Conservation (phyloP, 2,329 filamentous ascomycete species). For the Curvularia sp. region DNA sequence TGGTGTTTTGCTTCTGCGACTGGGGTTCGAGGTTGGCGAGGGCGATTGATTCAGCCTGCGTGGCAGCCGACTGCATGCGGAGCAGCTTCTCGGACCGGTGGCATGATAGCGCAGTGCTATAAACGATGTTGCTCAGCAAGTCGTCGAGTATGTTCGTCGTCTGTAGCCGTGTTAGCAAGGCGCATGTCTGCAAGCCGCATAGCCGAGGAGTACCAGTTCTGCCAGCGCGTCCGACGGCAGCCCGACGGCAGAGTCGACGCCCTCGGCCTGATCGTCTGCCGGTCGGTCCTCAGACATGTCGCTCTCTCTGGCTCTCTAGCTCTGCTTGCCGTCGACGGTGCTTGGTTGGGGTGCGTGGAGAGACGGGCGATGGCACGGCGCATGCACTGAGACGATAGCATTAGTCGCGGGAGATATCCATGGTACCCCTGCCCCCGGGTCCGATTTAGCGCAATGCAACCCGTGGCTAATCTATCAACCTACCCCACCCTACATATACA, state of each 20-base stretch:
- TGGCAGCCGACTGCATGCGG: constrained; percentile 68
- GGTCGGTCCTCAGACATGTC: constrained; percentile 49
- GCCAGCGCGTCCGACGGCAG: constrained; percentile 41
- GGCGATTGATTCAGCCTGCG: constrained; percentile 50
- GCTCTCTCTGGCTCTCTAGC: constrained; percentile 28
- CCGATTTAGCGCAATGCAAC: constrained; percentile 26
- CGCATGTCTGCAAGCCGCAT: constrained; percentile 18
- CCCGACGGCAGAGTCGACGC: constrained; percentile 34
- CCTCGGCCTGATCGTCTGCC: constrained; percentile 40
- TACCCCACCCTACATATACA: constrained; percentile 9
- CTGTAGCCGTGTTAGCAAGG: constrained; percentile 40
- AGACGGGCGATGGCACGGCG: constrained; percentile 15
- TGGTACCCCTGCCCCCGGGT: constrained; percentile 22
- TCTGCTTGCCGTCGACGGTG: constrained; percentile 28
- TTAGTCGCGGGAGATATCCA: constrained; percentile 30
- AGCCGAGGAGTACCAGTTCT: constrained; percentile 38
- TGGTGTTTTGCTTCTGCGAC: constrained; percentile 40
- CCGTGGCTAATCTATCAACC: constrained; percentile 6
- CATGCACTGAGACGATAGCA: constrained; percentile 33
- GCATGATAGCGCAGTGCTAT: constrained; percentile 75
- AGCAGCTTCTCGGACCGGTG: constrained; percentile 82
- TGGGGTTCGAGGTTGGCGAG: constrained; percentile 47
- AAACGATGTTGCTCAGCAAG: constrained; percentile 76
- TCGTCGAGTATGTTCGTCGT: constrained; percentile 70
- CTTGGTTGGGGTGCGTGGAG: constrained; percentile 24